Conservation (phyloP, 768 basidiomycete species). For the Tylopilus subfusipes region DNA sequence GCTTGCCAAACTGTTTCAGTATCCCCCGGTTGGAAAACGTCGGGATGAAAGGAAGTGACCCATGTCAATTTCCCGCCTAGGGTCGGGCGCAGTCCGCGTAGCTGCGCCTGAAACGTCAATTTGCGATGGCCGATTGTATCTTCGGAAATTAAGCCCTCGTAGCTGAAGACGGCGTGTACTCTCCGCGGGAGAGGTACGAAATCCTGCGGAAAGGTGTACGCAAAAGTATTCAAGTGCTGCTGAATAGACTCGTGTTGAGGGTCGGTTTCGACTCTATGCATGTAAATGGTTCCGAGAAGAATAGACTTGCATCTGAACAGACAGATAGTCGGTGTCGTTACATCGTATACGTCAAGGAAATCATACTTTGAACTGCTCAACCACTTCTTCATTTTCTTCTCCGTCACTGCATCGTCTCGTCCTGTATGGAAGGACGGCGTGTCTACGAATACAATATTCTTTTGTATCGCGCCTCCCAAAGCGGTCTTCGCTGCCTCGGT, state of each 20-base stretch:
- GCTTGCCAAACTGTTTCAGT: not conserved
- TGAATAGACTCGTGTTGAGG: not conserved
- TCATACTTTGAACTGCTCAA: slow-evolving; percentile 2
- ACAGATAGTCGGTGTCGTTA: not conserved
- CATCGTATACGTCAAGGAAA: not conserved
- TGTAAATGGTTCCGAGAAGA: slow-evolving; percentile 12
- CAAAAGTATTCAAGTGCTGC: slow-evolving; percentile 8
- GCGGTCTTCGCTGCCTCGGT: not conserved
- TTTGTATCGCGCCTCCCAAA: not conserved
- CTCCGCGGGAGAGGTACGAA: not conserved
- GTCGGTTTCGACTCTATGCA: slow-evolving; percentile 11
- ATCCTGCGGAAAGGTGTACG: not conserved
- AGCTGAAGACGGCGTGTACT: slow-evolving; percentile 12
- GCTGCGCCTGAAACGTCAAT: not conserved
- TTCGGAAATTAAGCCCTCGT: rapidly evolving
- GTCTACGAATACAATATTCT: slow-evolving; percentile 21
- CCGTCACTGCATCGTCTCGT: not conserved
- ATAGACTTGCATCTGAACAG: slow-evolving; percentile 8
- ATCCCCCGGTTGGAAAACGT: not conserved
- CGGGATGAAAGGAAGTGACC: not conserved
- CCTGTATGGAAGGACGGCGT: slow-evolving; percentile 17
- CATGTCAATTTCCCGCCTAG: not conserved
- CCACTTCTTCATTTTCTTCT: slow-evolving; percentile 3
- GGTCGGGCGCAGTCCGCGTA: not conserved
- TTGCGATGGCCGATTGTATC: not conserved